Evolutionary conservation across 345 rosid species (phyloP).

Genomic region (Cardiospermum halicacabum): DNA sequence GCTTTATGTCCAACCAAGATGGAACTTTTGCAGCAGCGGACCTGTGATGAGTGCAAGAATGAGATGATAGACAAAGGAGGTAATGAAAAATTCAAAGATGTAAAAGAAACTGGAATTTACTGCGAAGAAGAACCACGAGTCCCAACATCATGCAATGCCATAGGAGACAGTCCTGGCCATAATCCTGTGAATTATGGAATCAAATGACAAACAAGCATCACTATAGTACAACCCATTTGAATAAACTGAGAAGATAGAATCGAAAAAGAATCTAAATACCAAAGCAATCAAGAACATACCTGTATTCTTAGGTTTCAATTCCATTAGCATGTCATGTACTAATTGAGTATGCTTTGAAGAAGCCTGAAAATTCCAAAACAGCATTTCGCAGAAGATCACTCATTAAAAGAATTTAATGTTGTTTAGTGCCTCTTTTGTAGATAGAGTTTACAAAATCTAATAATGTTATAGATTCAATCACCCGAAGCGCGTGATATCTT

Average conservation of each 20-base stretch:
- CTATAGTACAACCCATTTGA: conserved; percentile 2
- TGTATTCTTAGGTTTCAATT: conserved; percentile 28
- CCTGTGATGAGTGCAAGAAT: conserved; percentile 28
- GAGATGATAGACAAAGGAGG: conserved; percentile 8
- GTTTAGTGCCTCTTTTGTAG: too few relatives aligned
- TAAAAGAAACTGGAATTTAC: conserved; percentile 33
- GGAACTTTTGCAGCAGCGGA: conserved; percentile 41
- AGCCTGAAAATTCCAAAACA: conserved; percentile 20
- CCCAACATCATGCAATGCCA: conserved; percentile 19
- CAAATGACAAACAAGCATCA: not conserved
- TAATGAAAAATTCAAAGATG: not conserved
- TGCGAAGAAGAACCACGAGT: conserved; percentile 25
- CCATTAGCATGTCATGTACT: conserved; percentile 20
- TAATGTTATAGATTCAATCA: too few relatives aligned
- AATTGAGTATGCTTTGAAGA: conserved; percentile 25
- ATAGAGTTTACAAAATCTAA: too few relatives aligned
- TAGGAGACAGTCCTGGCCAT: conserved; percentile 57
- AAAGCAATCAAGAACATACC: conserved; percentile 31
- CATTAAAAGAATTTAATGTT: not conserved
- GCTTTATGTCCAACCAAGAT: conserved; percentile 47
- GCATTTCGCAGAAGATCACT: conserved; percentile 6
- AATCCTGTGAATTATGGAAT: conserved; percentile 28
- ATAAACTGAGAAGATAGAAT: not conserved
- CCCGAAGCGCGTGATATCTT: too few relatives aligned
- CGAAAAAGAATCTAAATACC: not conserved